These are phyloP conservation scores for Populus hybrid DNA, from an alignment of 441 rosid species.

Conservation along the genomic window DNA sequence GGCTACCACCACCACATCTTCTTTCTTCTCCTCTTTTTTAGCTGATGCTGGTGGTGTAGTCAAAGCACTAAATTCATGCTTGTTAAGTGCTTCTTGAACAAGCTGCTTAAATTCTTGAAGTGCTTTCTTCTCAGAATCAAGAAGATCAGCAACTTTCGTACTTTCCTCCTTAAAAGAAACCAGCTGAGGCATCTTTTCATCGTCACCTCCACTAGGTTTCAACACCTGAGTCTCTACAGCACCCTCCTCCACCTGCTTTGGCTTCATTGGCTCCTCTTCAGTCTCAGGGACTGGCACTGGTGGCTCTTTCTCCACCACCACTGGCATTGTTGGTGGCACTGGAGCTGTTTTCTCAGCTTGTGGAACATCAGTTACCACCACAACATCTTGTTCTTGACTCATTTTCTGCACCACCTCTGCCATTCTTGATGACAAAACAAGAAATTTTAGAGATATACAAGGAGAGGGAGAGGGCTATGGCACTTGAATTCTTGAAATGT, in stretches of 20 bases:
- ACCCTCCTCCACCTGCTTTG: constrained; percentile 16
- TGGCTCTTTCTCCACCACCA: constrained; percentile 13
- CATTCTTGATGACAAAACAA: constrained; percentile 2
- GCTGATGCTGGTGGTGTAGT: constrained; percentile 9
- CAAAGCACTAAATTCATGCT: constrained; percentile 30
- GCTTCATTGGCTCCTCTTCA: constrained; percentile 22
- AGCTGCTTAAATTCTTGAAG: constrained; percentile 54
- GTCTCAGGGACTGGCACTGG: constrained; percentile 18
- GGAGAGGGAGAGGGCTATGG: not conserved
- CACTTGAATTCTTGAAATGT: not conserved
- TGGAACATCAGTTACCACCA: constrained; percentile 16
- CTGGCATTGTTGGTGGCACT: not conserved
- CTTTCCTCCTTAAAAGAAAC: constrained; percentile 78
- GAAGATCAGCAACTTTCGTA: constrained; percentile 58
- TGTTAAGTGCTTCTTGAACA: constrained; percentile 53
- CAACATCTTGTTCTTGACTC: constrained; percentile 13
- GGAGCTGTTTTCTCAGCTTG: constrained; percentile 9
- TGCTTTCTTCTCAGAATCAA: constrained; percentile 54
- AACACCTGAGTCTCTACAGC: constrained; percentile 1
- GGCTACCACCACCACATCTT: not conserved
- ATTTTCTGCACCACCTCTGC: constrained; percentile 16
- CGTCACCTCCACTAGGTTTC: constrained; percentile 19
- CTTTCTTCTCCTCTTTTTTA: constrained; percentile 22
- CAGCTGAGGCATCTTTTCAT: constrained; percentile 35
- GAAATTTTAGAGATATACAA: not conserved